Evolutionary conservation across 2,329 filamentous ascomycete genomes (phyloP), one percentile per base, ranked within the genome.

Genomic region (Neofusicoccum ribis): DNA sequence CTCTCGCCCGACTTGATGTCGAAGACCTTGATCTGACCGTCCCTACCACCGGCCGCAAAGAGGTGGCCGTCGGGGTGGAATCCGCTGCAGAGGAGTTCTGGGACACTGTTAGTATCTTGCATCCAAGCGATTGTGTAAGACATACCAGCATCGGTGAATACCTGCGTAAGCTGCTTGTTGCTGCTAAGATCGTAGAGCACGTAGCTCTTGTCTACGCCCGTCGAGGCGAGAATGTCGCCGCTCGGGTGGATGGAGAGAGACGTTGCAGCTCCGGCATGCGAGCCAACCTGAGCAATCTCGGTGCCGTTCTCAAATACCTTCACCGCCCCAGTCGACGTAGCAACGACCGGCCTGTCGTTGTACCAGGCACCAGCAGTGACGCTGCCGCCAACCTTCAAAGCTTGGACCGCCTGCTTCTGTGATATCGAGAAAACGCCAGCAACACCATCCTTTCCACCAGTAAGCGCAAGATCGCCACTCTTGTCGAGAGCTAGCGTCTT

Each of bases 41-140:
- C 85, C 9, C 82, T 81, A n/a, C 90, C 91, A 68, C 94, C 95
- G 2, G 90, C 91, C 44, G 92, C 94, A 71, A 98, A 88, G 5
- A 99, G 85, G 75, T 97, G 92, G n/a, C 95, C 95, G 74, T 99
- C 95, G 6, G 96, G 95, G 76, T 99, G 95, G 84, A 99, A 98
- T 39, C 90, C 87, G 68, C 89, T 91, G 59, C 89, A 86, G 1
- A 90, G 91, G 51, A 96, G 82, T 67, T 89, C 91, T 91, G 74
- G 11, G 44, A 27, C 34, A 62, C 11, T 62, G 72, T 79, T 72
- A 80, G 75, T 66, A 61, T 15, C 23, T 20, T 17, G 8, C 23
- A 15, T 14, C 14, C 15, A 36, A 12, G 8, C 41, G 17, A 39
- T 37, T 15, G 15, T 3, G 46, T 8, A 31, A 6, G 54, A 84